A percentile compares a stretch with the other conserved stretches of the same genome.
Conservation (phyloP, 208 protist species). For the Acanthamoeba castellanii region DNA sequence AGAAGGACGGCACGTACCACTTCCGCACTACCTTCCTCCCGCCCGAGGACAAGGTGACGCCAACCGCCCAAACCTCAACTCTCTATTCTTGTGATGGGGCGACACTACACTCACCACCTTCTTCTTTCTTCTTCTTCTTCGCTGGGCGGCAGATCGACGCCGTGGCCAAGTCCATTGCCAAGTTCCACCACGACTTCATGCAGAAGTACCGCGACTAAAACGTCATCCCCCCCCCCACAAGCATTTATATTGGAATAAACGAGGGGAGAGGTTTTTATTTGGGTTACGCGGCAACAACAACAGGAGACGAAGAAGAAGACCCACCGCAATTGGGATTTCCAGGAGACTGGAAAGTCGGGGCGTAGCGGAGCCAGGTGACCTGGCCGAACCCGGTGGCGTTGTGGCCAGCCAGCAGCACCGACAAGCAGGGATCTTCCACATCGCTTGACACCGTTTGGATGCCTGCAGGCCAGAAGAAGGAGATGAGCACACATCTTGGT, state of each 20-base stretch:
- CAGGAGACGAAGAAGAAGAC: too few species aligned
- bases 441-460: background rate
- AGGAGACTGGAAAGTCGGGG: too few species aligned
- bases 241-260: too few species aligned
- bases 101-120: background rate
- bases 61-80: too few species aligned
- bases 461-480: background rate
- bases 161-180: slow-evolving; percentile 44
- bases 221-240: too few species aligned
- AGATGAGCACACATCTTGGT: too few species aligned
- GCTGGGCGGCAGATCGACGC: background rate
- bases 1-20: slow-evolving; percentile 97
- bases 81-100: too few species aligned
- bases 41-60: slow-evolving; percentile 89
- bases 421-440: background rate
- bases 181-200: slow-evolving; percentile 61
- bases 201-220: slow-evolving; percentile 39
- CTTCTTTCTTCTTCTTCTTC: background rate
- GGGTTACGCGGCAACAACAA: too few species aligned
- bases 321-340: too few species aligned
- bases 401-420: background rate
- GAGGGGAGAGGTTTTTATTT: too few species aligned
- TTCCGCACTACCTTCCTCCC: slow-evolving; percentile 99
- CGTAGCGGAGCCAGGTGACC: background rate
- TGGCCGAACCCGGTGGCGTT: background rate